Conservation (phyloP, 2,329 filamentous ascomycete species). For the Cladosporium sp. region DNA sequence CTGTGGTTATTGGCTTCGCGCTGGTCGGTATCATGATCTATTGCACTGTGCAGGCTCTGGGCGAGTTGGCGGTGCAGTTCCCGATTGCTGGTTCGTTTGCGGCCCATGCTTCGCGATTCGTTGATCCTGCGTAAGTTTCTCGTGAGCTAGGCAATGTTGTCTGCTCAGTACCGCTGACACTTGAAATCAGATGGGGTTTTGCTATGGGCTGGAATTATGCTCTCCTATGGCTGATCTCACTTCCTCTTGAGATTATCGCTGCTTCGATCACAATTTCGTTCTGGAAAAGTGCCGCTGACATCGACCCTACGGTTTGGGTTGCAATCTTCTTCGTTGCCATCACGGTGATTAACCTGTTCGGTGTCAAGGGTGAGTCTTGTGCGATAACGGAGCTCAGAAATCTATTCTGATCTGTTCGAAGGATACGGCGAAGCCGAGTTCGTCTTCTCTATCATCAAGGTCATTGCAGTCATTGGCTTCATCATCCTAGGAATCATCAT, state of each 20-base stretch:
- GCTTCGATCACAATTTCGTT: constrained; percentile 23
- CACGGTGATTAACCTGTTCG: constrained; percentile 77
- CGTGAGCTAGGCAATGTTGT: constrained; percentile 52
- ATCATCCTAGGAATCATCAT: constrained; percentile 57
- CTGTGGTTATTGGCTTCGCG: constrained; percentile 27
- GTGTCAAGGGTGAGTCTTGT: constrained; percentile 73
- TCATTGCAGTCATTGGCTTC: constrained; percentile 49
- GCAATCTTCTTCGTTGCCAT: constrained; percentile 73
- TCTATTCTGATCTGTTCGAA: background rate
- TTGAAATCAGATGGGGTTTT: constrained; percentile 20
- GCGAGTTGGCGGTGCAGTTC: constrained; percentile 36
- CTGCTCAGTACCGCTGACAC: constrained; percentile 48
- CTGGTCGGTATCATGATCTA: constrained; percentile 41
- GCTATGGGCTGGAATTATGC: constrained; percentile 28
- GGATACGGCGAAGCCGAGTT: constrained; percentile 26
- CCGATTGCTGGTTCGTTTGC: constrained; percentile 37
- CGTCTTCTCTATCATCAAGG: constrained; percentile 24
- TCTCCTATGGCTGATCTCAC: constrained; percentile 21
- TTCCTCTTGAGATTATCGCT: constrained; percentile 24
- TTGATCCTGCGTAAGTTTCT: constrained; percentile 65
- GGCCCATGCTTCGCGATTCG: constrained; percentile 37
- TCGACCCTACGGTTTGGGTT: constrained; percentile 71
- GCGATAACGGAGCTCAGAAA: constrained; percentile 74
- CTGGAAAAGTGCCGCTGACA: constrained; percentile 20
- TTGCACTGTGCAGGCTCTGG: constrained; percentile 36